Base-by-base conservation (phyloP, 306 rosid species). In the Cercis canadensis region DNA sequence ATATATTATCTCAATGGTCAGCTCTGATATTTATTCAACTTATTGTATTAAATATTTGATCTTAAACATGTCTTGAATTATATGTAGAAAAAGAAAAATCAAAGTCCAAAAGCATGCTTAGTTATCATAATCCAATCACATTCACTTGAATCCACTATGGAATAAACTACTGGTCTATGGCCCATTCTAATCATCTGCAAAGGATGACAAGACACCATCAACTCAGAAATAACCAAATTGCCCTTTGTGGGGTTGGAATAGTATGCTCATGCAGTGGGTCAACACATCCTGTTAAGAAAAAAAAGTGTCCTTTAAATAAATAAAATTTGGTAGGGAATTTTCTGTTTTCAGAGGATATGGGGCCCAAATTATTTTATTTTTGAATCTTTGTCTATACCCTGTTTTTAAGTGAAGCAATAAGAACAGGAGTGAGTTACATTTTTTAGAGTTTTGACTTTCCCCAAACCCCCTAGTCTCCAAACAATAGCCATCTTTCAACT, bases 401-500 rank as follows among this genome's bases (percentile, higher is more conserved):
- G 5, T 32, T 49, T 13, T 37, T 24, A 16, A 7, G 12, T 2
- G 7, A 7, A n/a, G 7, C 24, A 37, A 75, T 6, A 14, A 41
- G 0, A 5, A 32, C 2, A 34, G 39, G 5, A 63, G 43, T 40
- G 11, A 14, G 53, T 12, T 43, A 16, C 69, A 44, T 46, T 7
- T 46, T 64, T 29, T 6, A 64, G 54, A 60, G 75, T 56, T 60
- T 75, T 51, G 75, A 67, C 63, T 52, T 33, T 67, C 51, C 55
- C 52, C 58, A 13, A 75, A 61, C 50, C 33, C 11, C 17, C 9
- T 6, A 56, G 75, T 71, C 72, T 73, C 75, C 63, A 37, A 36
- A 80, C 84, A 84, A 78, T 19, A 41, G 87, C 90, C 72, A 87
- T 65, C 90, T 70, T 83, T 87, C 96, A 85, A 89, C 76, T 73